Conservation (phyloP, 2,329 filamentous ascomycete species). For the Alternaria longipes region DNA sequence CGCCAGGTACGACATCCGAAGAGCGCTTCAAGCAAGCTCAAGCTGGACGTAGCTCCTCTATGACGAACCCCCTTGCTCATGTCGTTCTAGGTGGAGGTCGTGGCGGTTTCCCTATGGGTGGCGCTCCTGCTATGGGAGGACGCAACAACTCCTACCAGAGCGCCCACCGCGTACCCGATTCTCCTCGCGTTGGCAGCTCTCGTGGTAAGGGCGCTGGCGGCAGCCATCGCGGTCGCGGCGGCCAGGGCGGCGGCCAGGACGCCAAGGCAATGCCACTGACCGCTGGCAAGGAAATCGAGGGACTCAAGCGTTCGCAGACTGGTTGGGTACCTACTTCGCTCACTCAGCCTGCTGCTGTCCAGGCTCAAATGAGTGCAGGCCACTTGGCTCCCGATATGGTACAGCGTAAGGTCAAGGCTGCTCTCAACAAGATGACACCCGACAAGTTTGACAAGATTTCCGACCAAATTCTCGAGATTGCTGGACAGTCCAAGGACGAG, state of each 20-base stretch:
- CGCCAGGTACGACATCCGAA: constrained; percentile 78
- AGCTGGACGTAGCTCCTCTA: constrained; percentile 36
- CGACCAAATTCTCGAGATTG: constrained; percentile 90
- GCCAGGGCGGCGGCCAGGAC: constrained; percentile 63
- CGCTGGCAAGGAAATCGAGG: constrained; percentile 80
- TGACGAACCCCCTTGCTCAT: constrained; percentile 65
- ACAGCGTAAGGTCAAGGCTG: constrained; percentile 98
- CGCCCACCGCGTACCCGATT: constrained; percentile 70
- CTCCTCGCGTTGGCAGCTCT: constrained; percentile 73
- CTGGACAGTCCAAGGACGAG: constrained; percentile 94
- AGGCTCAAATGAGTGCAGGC: constrained; percentile 35
- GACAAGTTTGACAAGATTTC: constrained; percentile 98
- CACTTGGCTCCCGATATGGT: constrained; percentile 90
- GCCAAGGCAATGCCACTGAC: constrained; percentile 94
- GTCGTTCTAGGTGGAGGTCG: constrained; percentile 64
- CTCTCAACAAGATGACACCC: constrained; percentile 99
- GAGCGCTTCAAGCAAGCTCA: constrained; percentile 68
- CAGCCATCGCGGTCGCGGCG: constrained; percentile 66
- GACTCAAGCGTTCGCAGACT: constrained; percentile 73
- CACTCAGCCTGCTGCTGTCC: constrained; percentile 50
- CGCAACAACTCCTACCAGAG: constrained; percentile 69
- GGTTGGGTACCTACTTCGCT: constrained; percentile 85
- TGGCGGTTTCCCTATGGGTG: constrained; percentile 65
- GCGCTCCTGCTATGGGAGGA: constrained; percentile 68
- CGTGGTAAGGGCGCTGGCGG: constrained; percentile 60